phyloP scores from a whole-genome alignment of 2,329 filamentous ascomycete genomes.

The Fusarium udum region DNA sequence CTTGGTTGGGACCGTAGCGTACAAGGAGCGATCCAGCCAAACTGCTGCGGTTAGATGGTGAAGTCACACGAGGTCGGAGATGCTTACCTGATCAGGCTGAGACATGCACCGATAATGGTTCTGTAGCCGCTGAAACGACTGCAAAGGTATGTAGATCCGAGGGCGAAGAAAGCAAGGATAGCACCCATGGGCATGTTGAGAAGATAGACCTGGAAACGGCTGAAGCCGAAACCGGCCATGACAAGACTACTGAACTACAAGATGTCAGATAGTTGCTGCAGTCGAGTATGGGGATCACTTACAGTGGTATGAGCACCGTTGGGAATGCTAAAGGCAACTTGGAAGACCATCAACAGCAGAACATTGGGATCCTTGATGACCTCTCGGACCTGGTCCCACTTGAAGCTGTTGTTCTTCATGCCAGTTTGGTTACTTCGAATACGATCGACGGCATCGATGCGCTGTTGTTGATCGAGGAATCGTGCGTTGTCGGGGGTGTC shows the following conservation, averaged over 20 bases:
- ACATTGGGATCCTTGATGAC: conserved; percentile 34
- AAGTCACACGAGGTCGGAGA: rapidly evolving
- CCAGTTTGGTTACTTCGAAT: conserved; percentile 35
- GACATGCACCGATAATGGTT: conserved; percentile 27
- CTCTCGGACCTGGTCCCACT: conserved; percentile 38
- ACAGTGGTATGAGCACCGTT: conserved; percentile 37
- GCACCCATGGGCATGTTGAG: conserved; percentile 40
- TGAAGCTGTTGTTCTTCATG: conserved; percentile 32
- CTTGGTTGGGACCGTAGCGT: conserved; percentile 29
- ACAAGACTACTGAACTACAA: conserved; percentile 35
- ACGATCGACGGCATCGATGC: conserved; percentile 23
- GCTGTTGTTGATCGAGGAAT: conserved; percentile 28
- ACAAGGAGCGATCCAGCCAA: conserved; percentile 34
- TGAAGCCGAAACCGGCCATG: conserved; percentile 38
- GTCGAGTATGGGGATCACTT: rapidly evolving
- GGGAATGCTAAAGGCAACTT: conserved; percentile 33
- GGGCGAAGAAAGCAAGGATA: conserved; percentile 26
- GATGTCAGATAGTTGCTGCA: neutral
- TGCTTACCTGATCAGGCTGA: conserved; percentile 33
- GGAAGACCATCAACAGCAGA: conserved; percentile 32
- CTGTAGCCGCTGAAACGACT: conserved; percentile 32
- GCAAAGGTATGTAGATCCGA: conserved; percentile 29
- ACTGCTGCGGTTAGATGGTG: neutral
- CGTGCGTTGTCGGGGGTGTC: conserved; percentile 29
- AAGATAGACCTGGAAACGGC: conserved; percentile 30